These are phyloP conservation scores for Plasmodium yoelii DNA, from an alignment of 169 alveolate genomes.

Conservation along the genomic window DNA sequence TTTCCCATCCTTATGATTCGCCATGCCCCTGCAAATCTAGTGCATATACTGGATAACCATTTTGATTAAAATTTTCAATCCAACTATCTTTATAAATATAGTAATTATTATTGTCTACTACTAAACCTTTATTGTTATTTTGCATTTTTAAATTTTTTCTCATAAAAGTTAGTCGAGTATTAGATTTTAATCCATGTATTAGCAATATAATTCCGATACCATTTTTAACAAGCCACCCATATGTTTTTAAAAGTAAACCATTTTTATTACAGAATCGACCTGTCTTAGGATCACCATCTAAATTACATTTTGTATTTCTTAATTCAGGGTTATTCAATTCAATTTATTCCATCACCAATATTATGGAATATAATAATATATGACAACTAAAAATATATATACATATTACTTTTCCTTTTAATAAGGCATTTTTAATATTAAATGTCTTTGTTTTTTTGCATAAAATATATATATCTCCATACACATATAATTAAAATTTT, in stretches of 20 bases:
- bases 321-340: background rate
- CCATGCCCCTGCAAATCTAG: constrained; percentile 83
- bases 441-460: too few species aligned
- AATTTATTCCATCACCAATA: background rate
- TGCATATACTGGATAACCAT: constrained; percentile 79
- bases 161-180: constrained; percentile 77
- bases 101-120: constrained; percentile 55
- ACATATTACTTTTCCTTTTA: too few species aligned
- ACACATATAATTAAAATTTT: too few species aligned
- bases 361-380: too few species aligned
- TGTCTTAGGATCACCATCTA: constrained; percentile 61
- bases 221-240: constrained; percentile 60
- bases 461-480: too few species aligned
- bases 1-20: constrained; percentile 77
- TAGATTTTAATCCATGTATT: constrained; percentile 80
- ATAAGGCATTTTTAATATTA: too few species aligned
- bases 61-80: constrained; percentile 76
- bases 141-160: constrained; percentile 78
- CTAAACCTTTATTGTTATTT: constrained; percentile 28
- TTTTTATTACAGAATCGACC: constrained; percentile 77
- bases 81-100: constrained; percentile 79
- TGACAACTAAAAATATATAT: too few species aligned
- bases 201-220: constrained; percentile 77
- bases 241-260: constrained; percentile 76
- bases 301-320: background rate